A percentile compares a stretch with the other conserved stretches of the same genome.
These are phyloP conservation scores for Pseudohyphozyma bogoriensis DNA, from an alignment of 768 basidiomycete species.

Conservation along the genomic window DNA sequence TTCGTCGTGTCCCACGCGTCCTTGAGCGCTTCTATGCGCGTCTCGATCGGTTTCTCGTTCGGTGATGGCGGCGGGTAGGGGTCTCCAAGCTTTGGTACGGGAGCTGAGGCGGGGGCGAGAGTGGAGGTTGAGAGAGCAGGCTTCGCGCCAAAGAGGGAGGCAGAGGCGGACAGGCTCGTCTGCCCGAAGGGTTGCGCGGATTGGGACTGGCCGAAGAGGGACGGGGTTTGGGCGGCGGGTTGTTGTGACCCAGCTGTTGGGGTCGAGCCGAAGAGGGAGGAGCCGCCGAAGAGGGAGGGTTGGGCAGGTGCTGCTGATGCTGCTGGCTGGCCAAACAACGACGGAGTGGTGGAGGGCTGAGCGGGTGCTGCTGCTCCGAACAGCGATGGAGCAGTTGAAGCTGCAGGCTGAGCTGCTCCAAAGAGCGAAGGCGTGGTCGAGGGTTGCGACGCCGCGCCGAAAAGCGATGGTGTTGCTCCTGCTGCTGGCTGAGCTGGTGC, in stretches of 20 bases:
- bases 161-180: too few relatives aligned
- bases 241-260: neutral
- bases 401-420: conserved; percentile 1
- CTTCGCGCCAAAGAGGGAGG: conserved; percentile 22
- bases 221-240: conserved; percentile 19
- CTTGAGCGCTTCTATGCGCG: conserved; percentile 54
- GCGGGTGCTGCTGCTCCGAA: neutral
- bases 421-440: neutral
- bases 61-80: conserved; percentile 39
- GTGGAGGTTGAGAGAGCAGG: conserved; percentile 30
- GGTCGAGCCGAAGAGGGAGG: neutral
- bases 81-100: conserved; percentile 41
- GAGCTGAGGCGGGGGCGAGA: conserved; percentile 36
- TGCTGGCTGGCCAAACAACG: conserved; percentile 42
- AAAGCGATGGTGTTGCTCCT: neutral
- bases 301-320: conserved; percentile 29
- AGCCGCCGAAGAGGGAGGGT: conserved; percentile 34
- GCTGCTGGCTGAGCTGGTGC: conserved; percentile 12
- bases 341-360: conserved; percentile 23
- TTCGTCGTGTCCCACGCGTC: conserved; percentile 62
- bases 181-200: too few relatives aligned
- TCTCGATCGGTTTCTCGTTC: conserved; percentile 53
- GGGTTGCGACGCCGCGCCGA: conserved; percentile 6
- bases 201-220: conserved; percentile 34
- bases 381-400: neutral